phyloP scores from a whole-genome alignment of 768 basidiomycete species.

The Austroboletus festivus region DNA sequence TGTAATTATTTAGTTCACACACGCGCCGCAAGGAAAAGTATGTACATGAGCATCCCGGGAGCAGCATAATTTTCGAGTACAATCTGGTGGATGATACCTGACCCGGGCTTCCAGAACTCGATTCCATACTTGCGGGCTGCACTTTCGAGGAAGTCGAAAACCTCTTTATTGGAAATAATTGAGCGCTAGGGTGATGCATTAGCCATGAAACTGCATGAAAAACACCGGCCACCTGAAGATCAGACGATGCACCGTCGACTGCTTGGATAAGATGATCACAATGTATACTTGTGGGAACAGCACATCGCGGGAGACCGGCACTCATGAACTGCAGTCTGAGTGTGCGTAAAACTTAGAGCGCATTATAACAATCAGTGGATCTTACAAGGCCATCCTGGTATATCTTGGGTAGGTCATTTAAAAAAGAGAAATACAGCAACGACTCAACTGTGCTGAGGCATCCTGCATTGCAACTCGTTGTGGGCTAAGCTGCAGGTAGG shows the following conservation, averaged over 20 bases:
- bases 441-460: slow-evolving; percentile 79
- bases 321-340: slow-evolving; percentile 97
- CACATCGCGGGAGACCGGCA: slow-evolving; percentile 77
- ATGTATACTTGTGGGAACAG: slow-evolving; percentile 90
- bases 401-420: slow-evolving; percentile 10
- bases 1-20: slow-evolving; percentile 2
- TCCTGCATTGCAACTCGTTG: slow-evolving; percentile 98
- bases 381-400: slow-evolving; percentile 78
- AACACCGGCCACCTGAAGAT: slow-evolving; percentile 61
- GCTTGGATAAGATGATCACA: slow-evolving; percentile 99
- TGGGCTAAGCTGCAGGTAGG: slow-evolving; percentile 86
- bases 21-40: slow-evolving; percentile 7
- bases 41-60: slow-evolving; percentile 88
- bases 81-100: slow-evolving; percentile 93
- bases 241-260: slow-evolving; percentile 78
- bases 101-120: slow-evolving; percentile 95
- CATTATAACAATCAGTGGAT: not conserved
- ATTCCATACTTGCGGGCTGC: slow-evolving; percentile 90
- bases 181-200: slow-evolving; percentile 53
- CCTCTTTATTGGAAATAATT: slow-evolving; percentile 87
- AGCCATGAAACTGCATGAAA: not conserved
- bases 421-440: not conserved
- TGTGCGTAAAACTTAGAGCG: slow-evolving; percentile 7
- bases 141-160: slow-evolving; percentile 95
- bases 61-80: slow-evolving; percentile 98